Evolutionary conservation across 495 filamentous ascomycete genomes (phyloP).

Genomic region (Cercophora newfieldiana): DNA sequence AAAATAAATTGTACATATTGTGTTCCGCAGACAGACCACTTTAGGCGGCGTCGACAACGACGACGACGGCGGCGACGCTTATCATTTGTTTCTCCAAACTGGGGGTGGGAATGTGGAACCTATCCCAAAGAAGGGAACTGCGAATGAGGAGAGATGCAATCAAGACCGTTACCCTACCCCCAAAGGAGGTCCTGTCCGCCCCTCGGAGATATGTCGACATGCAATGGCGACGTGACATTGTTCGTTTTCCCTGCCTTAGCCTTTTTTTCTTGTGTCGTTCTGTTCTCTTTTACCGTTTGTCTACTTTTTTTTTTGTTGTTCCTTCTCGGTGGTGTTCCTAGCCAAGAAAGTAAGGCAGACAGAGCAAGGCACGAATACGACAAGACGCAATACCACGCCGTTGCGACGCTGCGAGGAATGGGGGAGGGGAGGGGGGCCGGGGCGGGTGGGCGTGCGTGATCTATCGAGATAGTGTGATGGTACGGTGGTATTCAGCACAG

Average conservation of each 20-base stretch:
- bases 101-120: too few relatives aligned
- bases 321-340: too few relatives aligned
- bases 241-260: neutral
- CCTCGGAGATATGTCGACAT: conserved; percentile 15
- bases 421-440: too few relatives aligned
- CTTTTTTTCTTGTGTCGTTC: neutral
- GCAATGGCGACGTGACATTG: conserved; percentile 16
- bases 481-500: conserved; percentile 3
- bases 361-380: neutral
- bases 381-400: neutral
- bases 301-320: neutral
- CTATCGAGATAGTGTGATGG: conserved; percentile 2
- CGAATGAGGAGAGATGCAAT: neutral
- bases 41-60: conserved; percentile 15
- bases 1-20: conserved; percentile 23
- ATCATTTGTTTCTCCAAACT: neutral
- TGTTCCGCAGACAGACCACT: conserved; percentile 6
- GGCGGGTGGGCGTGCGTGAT: neutral
- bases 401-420: neutral
- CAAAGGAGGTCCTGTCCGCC: neutral
- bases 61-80: too few relatives aligned
- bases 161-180: neutral
- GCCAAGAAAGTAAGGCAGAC: neutral
- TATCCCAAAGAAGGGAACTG: neutral
- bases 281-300: neutral